phyloP scores from a whole-genome alignment of 192 early-diverging fungal species.

The Umbelopsis ramanniana region DNA sequence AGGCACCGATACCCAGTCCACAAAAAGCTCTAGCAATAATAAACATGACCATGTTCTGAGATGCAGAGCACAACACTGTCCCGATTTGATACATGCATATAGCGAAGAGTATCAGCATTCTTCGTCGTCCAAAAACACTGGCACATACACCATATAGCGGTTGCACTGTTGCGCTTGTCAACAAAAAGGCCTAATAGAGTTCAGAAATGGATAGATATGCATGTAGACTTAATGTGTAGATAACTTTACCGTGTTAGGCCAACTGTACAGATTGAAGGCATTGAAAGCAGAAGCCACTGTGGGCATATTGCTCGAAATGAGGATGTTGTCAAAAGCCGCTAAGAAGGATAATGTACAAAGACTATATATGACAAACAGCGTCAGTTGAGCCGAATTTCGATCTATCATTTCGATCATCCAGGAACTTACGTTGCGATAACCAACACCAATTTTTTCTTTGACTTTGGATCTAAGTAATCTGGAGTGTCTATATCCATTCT shows the following conservation, averaged over 20 bases:
- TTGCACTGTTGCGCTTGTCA: slow-evolving; percentile 48
- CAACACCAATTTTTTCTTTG: slow-evolving; percentile 1
- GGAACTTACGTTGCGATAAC: slow-evolving; percentile 7
- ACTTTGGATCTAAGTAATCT: not conserved
- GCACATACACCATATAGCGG: slow-evolving; percentile 54
- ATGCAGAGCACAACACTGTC: slow-evolving; percentile 69
- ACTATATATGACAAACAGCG: not conserved
- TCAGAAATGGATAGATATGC: not conserved
- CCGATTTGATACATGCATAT: slow-evolving; percentile 80
- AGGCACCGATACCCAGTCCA: slow-evolving; percentile 58
- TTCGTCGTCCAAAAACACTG: slow-evolving; percentile 52
- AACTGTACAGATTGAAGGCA: slow-evolving; percentile 34
- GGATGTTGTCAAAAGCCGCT: slow-evolving; percentile 42
- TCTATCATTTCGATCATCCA: not conserved
- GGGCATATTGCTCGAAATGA: slow-evolving; percentile 33
- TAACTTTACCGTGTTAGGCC: slow-evolving; percentile 37
- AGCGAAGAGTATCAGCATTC: slow-evolving; percentile 65
- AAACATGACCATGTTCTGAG: slow-evolving; percentile 58
- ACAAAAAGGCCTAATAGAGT: slow-evolving; percentile 44
- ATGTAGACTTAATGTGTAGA: not conserved
- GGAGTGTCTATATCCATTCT: not conserved
- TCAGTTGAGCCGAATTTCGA: not conserved
- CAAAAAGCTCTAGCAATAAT: slow-evolving; percentile 57
- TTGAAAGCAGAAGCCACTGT: slow-evolving; percentile 36
- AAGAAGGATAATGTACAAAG: slow-evolving; percentile 35